Percentiles rank a stretch among this genome's conserved stretches.
These are phyloP conservation scores for Ogataea henricii DNA, from an alignment of 805 yeast genomes.

Conservation along the genomic window DNA sequence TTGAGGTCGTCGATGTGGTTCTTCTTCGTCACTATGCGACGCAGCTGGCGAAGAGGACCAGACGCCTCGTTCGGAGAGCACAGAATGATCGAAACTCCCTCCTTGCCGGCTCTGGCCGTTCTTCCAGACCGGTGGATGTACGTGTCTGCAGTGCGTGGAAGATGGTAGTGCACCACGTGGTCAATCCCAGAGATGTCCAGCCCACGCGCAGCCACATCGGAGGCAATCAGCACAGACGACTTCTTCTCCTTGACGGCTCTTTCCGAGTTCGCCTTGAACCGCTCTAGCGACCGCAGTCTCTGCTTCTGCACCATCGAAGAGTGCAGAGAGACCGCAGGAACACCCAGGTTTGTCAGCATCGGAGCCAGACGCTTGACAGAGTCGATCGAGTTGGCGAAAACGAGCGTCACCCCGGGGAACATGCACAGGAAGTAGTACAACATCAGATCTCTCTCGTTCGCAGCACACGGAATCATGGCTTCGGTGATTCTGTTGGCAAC, in stretches of 20 bases:
- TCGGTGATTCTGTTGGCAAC: conserved; percentile 78
- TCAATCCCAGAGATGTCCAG: conserved; percentile 87
- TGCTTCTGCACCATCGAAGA: conserved; percentile 96
- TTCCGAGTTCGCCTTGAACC: conserved; percentile 55
- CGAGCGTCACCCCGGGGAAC: conserved; percentile 87
- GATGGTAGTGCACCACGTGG: conserved; percentile 94
- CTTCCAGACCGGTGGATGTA: conserved; percentile 96
- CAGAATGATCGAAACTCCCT: conserved; percentile 92
- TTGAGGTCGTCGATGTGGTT: conserved; percentile 54
- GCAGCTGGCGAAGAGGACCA: conserved; percentile 79
- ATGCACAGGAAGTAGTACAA: conserved; percentile 81
- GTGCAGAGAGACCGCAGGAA: conserved; percentile 77
- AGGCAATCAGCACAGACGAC: conserved; percentile 77
- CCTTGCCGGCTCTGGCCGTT: conserved; percentile 94
- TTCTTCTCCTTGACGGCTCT: conserved; percentile 42
- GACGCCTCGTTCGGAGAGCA: conserved; percentile 93
- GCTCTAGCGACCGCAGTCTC: conserved; percentile 81
- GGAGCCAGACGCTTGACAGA: conserved; percentile 86
- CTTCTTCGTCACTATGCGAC: conserved; percentile 49
- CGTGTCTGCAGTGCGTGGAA: conserved; percentile 92
- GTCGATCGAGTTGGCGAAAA: conserved; percentile 94
- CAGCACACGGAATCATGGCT: conserved; percentile 87
- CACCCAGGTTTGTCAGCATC: conserved; percentile 64
- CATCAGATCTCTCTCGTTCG: conserved; percentile 86
- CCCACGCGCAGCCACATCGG: conserved; percentile 99